Evolutionary conservation across 164 flowering plant genomes (phyloP).

Genomic region (Saururus chinensis): DNA sequence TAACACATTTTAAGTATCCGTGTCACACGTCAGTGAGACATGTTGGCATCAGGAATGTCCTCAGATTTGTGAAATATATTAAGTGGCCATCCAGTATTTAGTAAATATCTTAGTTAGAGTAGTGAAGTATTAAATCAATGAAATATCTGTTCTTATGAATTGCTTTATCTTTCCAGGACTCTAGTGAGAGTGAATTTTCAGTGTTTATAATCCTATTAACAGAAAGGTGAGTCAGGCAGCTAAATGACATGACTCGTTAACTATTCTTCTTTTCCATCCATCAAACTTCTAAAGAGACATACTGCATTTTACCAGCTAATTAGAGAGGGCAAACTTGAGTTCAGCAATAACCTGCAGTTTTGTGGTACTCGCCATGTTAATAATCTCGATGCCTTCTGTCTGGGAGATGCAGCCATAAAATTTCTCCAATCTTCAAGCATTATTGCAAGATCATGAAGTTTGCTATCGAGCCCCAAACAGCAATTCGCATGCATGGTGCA

Average conservation of each 20-base stretch:
- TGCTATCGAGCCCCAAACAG: slow-evolving; percentile 57
- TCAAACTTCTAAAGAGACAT: no score
- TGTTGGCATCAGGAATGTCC: no score
- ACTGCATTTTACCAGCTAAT: neutral
- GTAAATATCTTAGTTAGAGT: no score
- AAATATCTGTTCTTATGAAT: neutral
- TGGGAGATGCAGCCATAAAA: slow-evolving; percentile 36
- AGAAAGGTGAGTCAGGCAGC: neutral
- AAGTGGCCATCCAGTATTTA: no score
- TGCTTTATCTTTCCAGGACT: neutral
- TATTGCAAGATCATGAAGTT: slow-evolving; percentile 52
- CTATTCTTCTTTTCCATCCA: neutral
- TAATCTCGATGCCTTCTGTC: slow-evolving; percentile 18
- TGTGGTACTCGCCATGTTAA: slow-evolving; percentile 60
- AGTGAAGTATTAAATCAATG: no score
- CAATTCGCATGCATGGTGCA: slow-evolving; percentile 92
- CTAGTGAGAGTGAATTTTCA: no score
- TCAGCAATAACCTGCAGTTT: slow-evolving; percentile 47
- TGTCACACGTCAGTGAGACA: neutral
- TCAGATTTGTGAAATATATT: no score
- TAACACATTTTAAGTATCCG: neutral
- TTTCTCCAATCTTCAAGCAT: slow-evolving; percentile 72
- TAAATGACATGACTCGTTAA: neutral
- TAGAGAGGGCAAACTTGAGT: neutral
- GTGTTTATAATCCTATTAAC: neutral